These are phyloP conservation scores for Solanum tarijense DNA, from an alignment of 257 asterid genomes.

Conservation along the genomic window DNA sequence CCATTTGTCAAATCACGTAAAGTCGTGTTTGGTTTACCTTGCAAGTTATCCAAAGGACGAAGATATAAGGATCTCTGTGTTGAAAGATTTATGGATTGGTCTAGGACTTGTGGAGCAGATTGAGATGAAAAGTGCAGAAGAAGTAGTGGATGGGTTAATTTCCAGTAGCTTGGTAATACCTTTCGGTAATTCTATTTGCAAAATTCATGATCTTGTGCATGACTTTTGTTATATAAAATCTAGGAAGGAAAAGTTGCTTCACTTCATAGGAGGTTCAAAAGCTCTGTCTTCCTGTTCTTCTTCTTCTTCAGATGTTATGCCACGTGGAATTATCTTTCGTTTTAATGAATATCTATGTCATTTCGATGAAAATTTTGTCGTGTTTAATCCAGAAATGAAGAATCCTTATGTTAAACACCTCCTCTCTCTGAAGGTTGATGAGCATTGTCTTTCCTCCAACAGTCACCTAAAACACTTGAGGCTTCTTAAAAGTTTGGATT, in stretches of 20 bases:
- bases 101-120: conserved; percentile 17
- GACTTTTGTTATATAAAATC: conserved; percentile 6
- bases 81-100: conserved; percentile 12
- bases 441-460: not conserved
- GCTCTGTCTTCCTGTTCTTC: not conserved
- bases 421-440: not conserved
- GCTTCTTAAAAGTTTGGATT: not conserved
- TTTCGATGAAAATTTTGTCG: not conserved
- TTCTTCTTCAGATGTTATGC: not conserved
- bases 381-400: not conserved
- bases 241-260: not conserved
- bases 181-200: not conserved
- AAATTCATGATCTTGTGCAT: conserved; percentile 14
- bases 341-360: not conserved
- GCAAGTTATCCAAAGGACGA: conserved; percentile 4
- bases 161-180: conserved; percentile 9
- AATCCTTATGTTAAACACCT: not conserved
- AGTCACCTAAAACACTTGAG: not conserved
- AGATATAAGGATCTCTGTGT: not conserved
- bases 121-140: not conserved
- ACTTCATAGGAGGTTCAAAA: not conserved
- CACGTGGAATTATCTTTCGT: not conserved
- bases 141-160: conserved; percentile 2
- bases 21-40: conserved; percentile 21
- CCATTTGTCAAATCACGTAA: conserved; percentile 12